A percentile compares a stretch with the other conserved stretches of the same genome.
These are phyloP conservation scores for Aureobasidium sp. DNA, from an alignment of 2,329 filamentous ascomycete species.

Conservation along the genomic window DNA sequence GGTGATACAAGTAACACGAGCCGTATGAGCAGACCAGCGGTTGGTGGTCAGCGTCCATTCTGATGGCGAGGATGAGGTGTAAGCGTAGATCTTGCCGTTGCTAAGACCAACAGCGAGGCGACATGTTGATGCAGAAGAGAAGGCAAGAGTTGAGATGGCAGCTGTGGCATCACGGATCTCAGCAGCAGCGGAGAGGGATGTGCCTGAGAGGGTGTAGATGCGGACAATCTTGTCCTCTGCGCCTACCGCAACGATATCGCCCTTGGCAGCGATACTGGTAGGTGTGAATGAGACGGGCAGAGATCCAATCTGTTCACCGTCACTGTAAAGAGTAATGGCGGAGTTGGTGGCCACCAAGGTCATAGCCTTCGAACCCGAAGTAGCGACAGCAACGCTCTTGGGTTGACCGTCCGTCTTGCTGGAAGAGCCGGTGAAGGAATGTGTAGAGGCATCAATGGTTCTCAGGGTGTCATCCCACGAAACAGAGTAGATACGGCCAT, in stretches of 20 bases:
- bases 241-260: slow-evolving; percentile 64
- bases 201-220: slow-evolving; percentile 57
- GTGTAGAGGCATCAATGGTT: slow-evolving; percentile 63
- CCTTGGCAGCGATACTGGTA: slow-evolving; percentile 62
- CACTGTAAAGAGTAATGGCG: slow-evolving; percentile 51
- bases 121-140: slow-evolving; percentile 62
- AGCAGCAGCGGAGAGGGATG: slow-evolving; percentile 38
- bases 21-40: slow-evolving; percentile 64
- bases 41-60: slow-evolving; percentile 70
- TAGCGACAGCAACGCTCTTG: slow-evolving; percentile 57
- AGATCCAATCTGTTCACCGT: slow-evolving; percentile 37
- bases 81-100: slow-evolving; percentile 81
- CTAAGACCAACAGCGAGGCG: slow-evolving; percentile 75
- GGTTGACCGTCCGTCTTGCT: slow-evolving; percentile 70
- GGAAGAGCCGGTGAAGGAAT: slow-evolving; percentile 63
- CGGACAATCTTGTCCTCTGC: slow-evolving; percentile 64
- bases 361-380: slow-evolving; percentile 43
- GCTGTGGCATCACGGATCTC: slow-evolving; percentile 61
- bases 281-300: slow-evolving; percentile 50
- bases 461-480: slow-evolving; percentile 92
- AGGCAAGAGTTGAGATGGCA: slow-evolving; percentile 69
- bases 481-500: slow-evolving; percentile 62
- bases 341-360: slow-evolving; percentile 45
- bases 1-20: slow-evolving; percentile 55
- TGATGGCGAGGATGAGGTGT: slow-evolving; percentile 37